Evolutionary conservation across 2,329 filamentous ascomycete genomes (phyloP).

Genomic region (Chaetoscypha palmicola): DNA sequence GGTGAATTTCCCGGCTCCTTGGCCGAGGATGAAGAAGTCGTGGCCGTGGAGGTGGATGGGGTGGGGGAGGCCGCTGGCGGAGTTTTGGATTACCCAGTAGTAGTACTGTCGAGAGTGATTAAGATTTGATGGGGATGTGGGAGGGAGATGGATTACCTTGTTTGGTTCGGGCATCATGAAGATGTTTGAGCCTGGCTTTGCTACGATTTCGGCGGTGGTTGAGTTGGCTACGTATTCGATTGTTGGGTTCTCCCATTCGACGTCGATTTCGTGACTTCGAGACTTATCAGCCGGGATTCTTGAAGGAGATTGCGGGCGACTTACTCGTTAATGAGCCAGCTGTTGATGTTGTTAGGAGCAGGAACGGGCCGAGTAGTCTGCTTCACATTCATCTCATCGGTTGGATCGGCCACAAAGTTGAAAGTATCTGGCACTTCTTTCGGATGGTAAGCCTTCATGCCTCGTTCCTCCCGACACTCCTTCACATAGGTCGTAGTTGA

Average conservation of each 20-base stretch:
- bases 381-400: constrained; percentile 19
- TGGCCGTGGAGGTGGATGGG: constrained; percentile 9
- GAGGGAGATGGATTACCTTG: background rate
- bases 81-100: constrained; percentile 7
- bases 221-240: constrained; percentile 4
- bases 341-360: background rate
- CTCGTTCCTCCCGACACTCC: constrained; percentile 10
- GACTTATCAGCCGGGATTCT: no score
- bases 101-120: background rate
- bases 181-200: background rate
- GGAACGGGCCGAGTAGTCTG: no score
- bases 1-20: background rate
- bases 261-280: constrained; percentile 18
- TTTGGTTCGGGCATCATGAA: constrained; percentile 1
- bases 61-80: background rate
- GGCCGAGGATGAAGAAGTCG: constrained; percentile 7
- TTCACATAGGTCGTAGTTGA: constrained; percentile 6
- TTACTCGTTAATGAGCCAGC: constrained; percentile 6
- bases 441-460: background rate
- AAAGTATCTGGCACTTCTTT: background rate
- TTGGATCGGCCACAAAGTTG: constrained; percentile 5
- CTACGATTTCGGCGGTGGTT: background rate
- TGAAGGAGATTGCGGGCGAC: no score
- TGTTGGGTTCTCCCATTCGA: constrained; percentile 5
- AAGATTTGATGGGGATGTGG: background rate